phyloP scores from a whole-genome alignment of 371 early-diverging fungal species.

The Syncephalis plumigaleata region DNA sequence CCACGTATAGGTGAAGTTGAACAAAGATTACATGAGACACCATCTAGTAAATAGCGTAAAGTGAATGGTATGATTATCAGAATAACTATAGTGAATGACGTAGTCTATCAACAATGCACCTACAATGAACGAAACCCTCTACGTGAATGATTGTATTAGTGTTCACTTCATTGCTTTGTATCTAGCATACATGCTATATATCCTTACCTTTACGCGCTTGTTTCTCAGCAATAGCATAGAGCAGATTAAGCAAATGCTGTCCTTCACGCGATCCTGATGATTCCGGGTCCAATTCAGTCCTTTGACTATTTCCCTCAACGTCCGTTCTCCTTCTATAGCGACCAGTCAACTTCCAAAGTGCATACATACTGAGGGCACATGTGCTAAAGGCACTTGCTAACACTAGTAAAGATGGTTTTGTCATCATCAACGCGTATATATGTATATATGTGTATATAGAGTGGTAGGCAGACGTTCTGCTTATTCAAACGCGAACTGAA shows the following conservation, averaged over 20 bases:
- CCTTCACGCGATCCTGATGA: conserved; percentile 13
- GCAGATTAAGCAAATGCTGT: conserved; percentile 46
- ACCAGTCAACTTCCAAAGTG: too few relatives aligned
- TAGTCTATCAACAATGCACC: conserved; percentile 5
- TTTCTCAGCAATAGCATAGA: conserved; percentile 76
- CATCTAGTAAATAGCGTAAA: conserved; percentile 34
- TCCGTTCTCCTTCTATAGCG: too few relatives aligned
- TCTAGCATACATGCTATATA: too few relatives aligned
- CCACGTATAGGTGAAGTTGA: conserved; percentile 74
- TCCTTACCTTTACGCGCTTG: conserved; percentile 68
- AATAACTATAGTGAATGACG: not conserved
- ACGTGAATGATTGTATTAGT: not conserved
- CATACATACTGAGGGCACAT: too few relatives aligned
- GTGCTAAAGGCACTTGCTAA: too few relatives aligned
- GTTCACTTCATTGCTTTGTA: conserved; percentile 3
- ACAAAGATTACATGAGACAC: conserved; percentile 87
- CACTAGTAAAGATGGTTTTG: too few relatives aligned
- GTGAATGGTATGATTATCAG: not conserved
- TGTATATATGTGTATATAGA: too few relatives aligned
- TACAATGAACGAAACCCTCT: conserved; percentile 70
- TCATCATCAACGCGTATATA: too few relatives aligned
- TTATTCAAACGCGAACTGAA: too few relatives aligned
- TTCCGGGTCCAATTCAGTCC: too few relatives aligned
- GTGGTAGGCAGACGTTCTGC: too few relatives aligned
- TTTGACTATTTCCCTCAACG: too few relatives aligned